Base-by-base conservation (phyloP, 73 alveolate species). In the Tetrahymena malaccensis region DNA sequence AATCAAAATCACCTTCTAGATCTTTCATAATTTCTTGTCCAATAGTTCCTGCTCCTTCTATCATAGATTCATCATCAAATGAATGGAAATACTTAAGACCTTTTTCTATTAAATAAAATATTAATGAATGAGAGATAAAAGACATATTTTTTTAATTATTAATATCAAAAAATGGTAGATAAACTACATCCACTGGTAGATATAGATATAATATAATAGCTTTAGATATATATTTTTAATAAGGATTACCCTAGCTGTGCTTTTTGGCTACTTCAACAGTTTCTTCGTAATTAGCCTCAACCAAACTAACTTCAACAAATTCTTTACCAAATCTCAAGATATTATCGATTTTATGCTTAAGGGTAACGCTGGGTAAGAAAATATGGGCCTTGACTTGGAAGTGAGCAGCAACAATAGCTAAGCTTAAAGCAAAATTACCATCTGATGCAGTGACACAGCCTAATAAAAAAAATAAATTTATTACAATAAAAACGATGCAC, bases 21-120 rank as follows among this genome's bases (percentile, higher is more conserved):
- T 94, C 96, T n/a, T 94, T 94, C 94, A 94, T 50, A 25, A 94
- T 94, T 43, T 94, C 96, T n/a, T 85, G 43, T 11, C 96, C 96
- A 94, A 85, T 94, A 94, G 85, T 43, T 22, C 93, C 37, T 40
- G 57, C 55, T 37, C 89, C 89, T 70, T 70, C 89, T 70, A 70
- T 70, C 89, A 70, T 70, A 70, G 89, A 70, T 8, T 70, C 89
- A 11, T 70, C 89, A 70, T 70, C 89, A 31, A 70, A 85, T 11
- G 40, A 27, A 34, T 35, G 57, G 31, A 19, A 85, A 94, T 94
- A 94, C 93, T 43, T 85, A 70, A 34, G 94, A 37, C 35, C 96
- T 95, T 44, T 85, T 55, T 27, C 96, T 94, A 84, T 40, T 31
- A 38, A 43, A 55, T 21, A 38, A 84, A 85, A 9, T 25, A 17